These are phyloP conservation scores for Talaromyces sp. DNA, from an alignment of 2,329 filamentous ascomycete species.

Conservation along the genomic window DNA sequence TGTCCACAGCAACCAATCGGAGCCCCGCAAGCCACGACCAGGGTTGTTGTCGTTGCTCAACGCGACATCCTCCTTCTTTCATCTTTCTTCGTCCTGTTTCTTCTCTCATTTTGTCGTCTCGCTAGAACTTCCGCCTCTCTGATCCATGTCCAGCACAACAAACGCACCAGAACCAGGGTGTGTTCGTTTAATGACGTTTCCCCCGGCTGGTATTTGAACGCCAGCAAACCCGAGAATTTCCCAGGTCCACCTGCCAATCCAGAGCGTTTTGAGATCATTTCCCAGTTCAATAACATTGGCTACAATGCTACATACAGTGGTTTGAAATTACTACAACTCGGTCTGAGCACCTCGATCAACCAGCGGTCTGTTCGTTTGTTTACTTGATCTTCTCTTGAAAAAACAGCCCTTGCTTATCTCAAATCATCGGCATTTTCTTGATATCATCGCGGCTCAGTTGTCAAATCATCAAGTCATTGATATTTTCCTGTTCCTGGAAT, in stretches of 20 bases:
- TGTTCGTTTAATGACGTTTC: conserved; percentile 14
- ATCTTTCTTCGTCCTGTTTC: neutral
- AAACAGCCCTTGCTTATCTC: conserved; percentile 4
- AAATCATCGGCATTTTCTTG: conserved; percentile 6
- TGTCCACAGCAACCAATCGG: conserved; percentile 1
- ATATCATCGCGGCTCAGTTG: neutral
- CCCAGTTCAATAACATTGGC: neutral
- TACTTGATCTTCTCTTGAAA: neutral
- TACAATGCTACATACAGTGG: conserved; percentile 3
- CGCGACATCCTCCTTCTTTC: neutral
- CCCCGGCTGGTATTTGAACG: conserved; percentile 10
- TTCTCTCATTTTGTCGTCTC: neutral
- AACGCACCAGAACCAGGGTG: conserved; percentile 2
- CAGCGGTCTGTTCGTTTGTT: neutral
- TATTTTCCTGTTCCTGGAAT: neutral
- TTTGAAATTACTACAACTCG: neutral
- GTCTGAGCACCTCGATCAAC: conserved; percentile 1
- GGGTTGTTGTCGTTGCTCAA: neutral
- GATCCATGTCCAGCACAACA: neutral
- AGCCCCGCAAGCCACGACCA: neutral
- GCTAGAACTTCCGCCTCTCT: neutral
- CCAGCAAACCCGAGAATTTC: neutral
- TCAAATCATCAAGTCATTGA: neutral
- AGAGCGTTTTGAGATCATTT: neutral
- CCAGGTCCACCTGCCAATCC: conserved; percentile 8